phyloP scores from a whole-genome alignment of 2,329 filamentous ascomycete genomes.

The Arthrobotrys sphaeroides region DNA sequence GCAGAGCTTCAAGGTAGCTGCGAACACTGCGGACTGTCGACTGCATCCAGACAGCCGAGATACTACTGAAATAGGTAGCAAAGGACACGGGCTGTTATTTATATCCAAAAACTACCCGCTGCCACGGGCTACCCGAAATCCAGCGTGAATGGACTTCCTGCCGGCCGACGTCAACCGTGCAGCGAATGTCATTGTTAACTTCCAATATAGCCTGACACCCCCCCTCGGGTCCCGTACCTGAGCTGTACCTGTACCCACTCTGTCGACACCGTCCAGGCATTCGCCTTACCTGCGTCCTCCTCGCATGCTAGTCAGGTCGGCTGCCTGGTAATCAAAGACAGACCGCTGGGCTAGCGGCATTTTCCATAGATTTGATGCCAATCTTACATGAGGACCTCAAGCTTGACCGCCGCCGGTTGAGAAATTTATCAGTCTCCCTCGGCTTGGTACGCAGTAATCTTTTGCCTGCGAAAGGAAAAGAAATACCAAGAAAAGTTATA shows the following conservation, averaged over 20 bases:
- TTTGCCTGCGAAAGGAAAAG: constrained; percentile 12
- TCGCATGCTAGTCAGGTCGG: constrained; percentile 47
- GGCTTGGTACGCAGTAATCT: constrained; percentile 27
- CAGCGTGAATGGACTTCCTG: too few relatives aligned
- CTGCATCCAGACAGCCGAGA: neutral
- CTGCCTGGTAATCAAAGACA: constrained; percentile 53
- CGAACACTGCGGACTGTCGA: neutral
- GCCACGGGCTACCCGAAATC: too few relatives aligned
- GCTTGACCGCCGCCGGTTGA: constrained; percentile 22
- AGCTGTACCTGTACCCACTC: constrained; percentile 23
- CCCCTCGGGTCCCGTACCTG: constrained; percentile 22
- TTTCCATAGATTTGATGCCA: constrained; percentile 43
- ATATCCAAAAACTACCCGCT: constrained; percentile 7
- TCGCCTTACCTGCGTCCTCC: constrained; percentile 41
- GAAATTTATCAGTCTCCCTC: constrained; percentile 47
- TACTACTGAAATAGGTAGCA: constrained; percentile 12
- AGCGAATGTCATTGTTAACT: constrained; percentile 27
- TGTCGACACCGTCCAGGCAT: constrained; percentile 26
- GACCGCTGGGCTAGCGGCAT: constrained; percentile 45
- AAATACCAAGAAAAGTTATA: constrained; percentile 15
- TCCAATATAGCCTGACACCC: constrained; percentile 13
- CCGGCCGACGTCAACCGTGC: constrained; percentile 22
- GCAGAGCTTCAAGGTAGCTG: constrained; percentile 2
- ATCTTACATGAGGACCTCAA: constrained; percentile 30
- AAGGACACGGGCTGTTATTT: neutral